Evolutionary conservation across 2,329 filamentous ascomycete genomes (phyloP).

Genomic region (Helotiales sp.): DNA sequence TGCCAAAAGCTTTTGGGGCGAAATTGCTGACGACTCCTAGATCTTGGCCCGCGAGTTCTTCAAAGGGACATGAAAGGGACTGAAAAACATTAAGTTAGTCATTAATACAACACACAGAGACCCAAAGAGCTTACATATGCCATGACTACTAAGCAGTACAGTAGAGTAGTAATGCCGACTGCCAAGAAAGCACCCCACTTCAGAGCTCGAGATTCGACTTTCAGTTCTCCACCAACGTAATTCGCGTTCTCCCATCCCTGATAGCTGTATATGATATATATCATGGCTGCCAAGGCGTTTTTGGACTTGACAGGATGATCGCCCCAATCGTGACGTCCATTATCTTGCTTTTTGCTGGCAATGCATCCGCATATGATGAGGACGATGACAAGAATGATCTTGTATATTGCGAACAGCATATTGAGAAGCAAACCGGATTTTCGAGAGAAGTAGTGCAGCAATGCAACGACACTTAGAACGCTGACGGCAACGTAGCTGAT

Average conservation of each 20-base stretch:
- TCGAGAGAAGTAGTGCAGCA: conserved; percentile 11
- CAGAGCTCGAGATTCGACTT: neutral
- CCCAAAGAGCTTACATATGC: conserved; percentile 8
- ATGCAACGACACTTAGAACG: conserved; percentile 1
- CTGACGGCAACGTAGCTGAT: neutral
- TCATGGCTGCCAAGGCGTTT: neutral
- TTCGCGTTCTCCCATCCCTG: conserved; percentile 14
- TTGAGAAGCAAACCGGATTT: conserved; percentile 4
- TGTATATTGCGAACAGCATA: conserved; percentile 1
- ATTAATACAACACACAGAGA: neutral
- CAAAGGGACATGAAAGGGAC: neutral
- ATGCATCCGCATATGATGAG: neutral
- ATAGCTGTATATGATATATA: conserved; percentile 6
- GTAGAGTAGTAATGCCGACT: neutral
- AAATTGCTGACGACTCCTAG: neutral
- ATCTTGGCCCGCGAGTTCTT: neutral
- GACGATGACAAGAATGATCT: conserved; percentile 1
- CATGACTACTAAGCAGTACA: conserved; percentile 4
- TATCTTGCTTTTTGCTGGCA: neutral
- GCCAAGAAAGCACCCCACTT: conserved; percentile 5
- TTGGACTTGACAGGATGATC: neutral
- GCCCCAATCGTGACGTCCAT: neutral
- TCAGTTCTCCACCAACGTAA: conserved; percentile 13
- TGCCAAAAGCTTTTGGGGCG: neutral
- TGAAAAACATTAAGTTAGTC: neutral